Evolutionary conservation across 2,329 filamentous ascomycete species (phyloP), one percentile per base, ranked within the genome.

Genomic region (Chaetothyriales sp.): DNA sequence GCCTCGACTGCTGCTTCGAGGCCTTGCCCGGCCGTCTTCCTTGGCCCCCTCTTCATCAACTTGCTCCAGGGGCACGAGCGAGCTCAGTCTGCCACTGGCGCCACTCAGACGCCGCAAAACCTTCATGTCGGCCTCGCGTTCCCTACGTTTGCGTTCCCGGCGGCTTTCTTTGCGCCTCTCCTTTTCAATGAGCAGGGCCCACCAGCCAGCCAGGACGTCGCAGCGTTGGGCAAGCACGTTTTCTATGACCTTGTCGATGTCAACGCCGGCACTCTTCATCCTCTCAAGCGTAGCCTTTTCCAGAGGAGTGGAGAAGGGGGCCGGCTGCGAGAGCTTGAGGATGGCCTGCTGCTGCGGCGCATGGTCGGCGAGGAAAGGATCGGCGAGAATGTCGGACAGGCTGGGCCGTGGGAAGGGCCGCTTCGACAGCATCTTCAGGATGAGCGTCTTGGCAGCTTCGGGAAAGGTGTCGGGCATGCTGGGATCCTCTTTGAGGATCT

Each of bases 161-260:
- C 88, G 76, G 55, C 71, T 76, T 57, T 89, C 82, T 66, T 98
- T 98, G 7, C 88, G 80, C 64, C 88, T 80, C 63, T 98, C 92
- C 65, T 96, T 98, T 63, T 96, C 92, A 8, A 96, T 80, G 42
- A 98, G 70, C 25, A 98, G 68, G 2, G 86, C 85, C 92, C 92
- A 98, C 92, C 92, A 98, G 5, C 92, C 92, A 48, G 88, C 86
- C 47, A 98, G 71, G 5, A 83, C 78, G 67, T 98, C 90, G 63
- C 92, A 96, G 57, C 86, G 78, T 64, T 95, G 87, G 3, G 88
- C 80, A 36, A 95, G 68, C 2, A 98, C 92, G 60, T 92, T 93
- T 64, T 96, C 90, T 56, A 96, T 90, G 6, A 98, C 86, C 54
- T 84, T 78, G 63, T 98, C 92, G 52, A 94, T 92, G 62, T 96